phyloP scores from a whole-genome alignment of 139 green algal species.

The Chlorella vulgaris region DNA sequence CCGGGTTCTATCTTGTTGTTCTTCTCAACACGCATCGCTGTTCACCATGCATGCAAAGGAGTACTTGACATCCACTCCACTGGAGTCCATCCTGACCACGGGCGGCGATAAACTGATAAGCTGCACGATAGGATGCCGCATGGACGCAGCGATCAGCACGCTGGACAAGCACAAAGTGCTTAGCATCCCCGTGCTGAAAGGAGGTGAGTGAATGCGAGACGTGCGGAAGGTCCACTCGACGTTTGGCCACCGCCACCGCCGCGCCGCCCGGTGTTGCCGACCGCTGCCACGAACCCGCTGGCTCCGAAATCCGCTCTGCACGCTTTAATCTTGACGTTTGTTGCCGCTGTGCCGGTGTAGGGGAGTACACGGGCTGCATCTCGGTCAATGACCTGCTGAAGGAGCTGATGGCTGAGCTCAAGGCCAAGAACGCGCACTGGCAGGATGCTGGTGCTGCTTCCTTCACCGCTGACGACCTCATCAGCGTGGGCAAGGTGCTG shows the following conservation, averaged over 20 bases:
- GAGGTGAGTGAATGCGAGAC: too few relatives aligned
- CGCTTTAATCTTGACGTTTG: too few relatives aligned
- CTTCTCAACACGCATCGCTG: too few relatives aligned
- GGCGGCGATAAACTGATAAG: background rate
- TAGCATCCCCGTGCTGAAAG: slow-evolving; percentile 41
- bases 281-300: too few relatives aligned
- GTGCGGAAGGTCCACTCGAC: too few relatives aligned
- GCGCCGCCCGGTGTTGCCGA: too few relatives aligned
- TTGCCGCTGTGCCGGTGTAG: background rate
- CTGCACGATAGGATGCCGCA: background rate
- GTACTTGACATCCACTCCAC: background rate
- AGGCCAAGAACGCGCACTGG: slow-evolving; percentile 42
- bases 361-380: slow-evolving; percentile 25
- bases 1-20: too few relatives aligned
- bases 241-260: too few relatives aligned
- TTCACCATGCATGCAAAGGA: background rate
- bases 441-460: background rate
- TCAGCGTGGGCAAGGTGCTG: slow-evolving; percentile 3
- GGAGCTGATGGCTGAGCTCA: slow-evolving; percentile 45
- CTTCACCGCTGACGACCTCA: slow-evolving; percentile 9
- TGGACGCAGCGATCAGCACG: background rate
- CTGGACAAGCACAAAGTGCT: slow-evolving; percentile 37
- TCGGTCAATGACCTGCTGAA: slow-evolving; percentile 42
- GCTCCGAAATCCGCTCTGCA: too few relatives aligned
- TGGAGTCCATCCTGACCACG: background rate